A percentile compares a stretch with the other conserved stretches of the same genome.
phyloP scores from a whole-genome alignment of 2,329 filamentous ascomycete species.

The Scytalidium lignicola region DNA sequence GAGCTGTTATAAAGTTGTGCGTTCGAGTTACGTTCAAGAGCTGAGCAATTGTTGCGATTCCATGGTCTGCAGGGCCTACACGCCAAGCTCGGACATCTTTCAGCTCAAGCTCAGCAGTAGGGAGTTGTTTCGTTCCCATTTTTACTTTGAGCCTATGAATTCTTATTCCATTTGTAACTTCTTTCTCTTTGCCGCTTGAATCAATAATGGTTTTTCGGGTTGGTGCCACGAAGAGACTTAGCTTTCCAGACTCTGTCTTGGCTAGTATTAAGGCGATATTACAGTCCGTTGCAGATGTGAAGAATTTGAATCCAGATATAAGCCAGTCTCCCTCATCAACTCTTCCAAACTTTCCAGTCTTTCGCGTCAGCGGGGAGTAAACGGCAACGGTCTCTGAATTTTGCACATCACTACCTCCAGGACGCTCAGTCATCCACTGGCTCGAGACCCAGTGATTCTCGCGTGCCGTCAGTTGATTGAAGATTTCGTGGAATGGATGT shows the following conservation, averaged over 20 bases:
- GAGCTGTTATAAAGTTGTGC: conserved; percentile 34
- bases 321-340: conserved; percentile 8
- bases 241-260: conserved; percentile 6
- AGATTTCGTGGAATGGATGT: conserved; percentile 29
- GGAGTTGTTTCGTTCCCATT: conserved; percentile 8
- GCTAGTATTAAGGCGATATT: conserved; percentile 7
- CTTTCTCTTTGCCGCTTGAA: conserved; percentile 1
- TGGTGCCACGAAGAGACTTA: conserved; percentile 7
- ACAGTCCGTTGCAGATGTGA: conserved; percentile 5
- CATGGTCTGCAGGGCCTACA: conserved; percentile 4
- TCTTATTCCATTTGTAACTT: conserved; percentile 8
- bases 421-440: conserved; percentile 53
- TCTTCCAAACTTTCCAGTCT: conserved; percentile 2
- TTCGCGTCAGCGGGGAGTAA: conserved; percentile 12
- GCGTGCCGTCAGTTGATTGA: conserved; percentile 32
- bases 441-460: conserved; percentile 46
- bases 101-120: conserved; percentile 8
- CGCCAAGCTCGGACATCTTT: conserved; percentile 5
- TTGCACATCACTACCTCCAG: conserved; percentile 47
- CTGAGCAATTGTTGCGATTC: conserved; percentile 6
- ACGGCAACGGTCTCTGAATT: conserved; percentile 43
- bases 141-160: conserved; percentile 9
- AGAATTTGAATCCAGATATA: conserved; percentile 9
- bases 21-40: conserved; percentile 25
- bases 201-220: conserved; percentile 3